These are phyloP conservation scores for Diaporthe helianthi DNA, from an alignment of 2,329 filamentous ascomycete species.

Conservation along the genomic window DNA sequence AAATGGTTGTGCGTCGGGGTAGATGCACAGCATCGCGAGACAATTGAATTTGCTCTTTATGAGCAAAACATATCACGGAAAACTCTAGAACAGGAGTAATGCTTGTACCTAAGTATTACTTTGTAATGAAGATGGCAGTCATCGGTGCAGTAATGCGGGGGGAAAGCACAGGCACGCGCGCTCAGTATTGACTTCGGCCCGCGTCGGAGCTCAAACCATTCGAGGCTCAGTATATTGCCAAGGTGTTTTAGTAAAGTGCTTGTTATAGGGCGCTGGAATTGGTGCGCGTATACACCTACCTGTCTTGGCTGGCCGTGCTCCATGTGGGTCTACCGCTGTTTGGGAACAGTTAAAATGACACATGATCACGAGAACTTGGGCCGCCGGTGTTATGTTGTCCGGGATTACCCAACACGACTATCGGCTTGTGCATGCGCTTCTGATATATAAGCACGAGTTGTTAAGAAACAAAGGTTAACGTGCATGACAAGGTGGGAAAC, in stretches of 20 bases:
- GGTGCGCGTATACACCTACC: conserved; percentile 2
- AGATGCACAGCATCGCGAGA: not conserved
- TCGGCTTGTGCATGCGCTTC: not conserved
- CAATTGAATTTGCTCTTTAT: not conserved
- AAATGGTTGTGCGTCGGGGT: no score
- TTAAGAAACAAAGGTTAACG: no score
- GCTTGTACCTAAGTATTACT: not conserved
- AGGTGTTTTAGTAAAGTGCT: not conserved
- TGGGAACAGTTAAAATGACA: conserved; percentile 6
- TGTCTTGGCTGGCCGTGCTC: conserved; percentile 20
- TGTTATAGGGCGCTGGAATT: not conserved
- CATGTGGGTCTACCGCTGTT: conserved; percentile 2
- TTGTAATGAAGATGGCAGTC: not conserved
- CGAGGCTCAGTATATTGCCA: conserved; percentile 5
- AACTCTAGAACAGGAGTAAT: not conserved
- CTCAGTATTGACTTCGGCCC: not conserved
- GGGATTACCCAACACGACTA: not conserved
- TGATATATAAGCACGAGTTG: not conserved
- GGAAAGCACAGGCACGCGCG: not conserved
- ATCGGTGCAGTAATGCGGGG: not conserved
- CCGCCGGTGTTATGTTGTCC: not conserved
- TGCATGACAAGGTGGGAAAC: no score
- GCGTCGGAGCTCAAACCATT: not conserved
- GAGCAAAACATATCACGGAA: not conserved
- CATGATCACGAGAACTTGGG: conserved; percentile 17